Evolutionary conservation across 352 stramenopile species (phyloP).

Genomic region (Phytopythium cucurbitacearum): DNA sequence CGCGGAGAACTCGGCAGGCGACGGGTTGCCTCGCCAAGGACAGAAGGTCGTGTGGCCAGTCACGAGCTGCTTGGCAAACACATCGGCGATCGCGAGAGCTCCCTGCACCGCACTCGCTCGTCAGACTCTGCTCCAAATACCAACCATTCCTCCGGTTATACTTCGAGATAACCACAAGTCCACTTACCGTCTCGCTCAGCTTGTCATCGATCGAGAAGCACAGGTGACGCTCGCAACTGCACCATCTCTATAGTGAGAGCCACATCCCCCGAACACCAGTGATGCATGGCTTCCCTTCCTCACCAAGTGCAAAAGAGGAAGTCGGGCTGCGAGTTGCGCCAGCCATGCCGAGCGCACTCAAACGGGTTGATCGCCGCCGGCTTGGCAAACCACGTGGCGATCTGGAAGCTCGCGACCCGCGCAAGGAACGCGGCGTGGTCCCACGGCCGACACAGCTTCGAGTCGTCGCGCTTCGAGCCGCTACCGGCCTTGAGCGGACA

Average conservation of each 20-base stretch:
- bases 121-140: background rate
- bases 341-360: slow-evolving; percentile 47
- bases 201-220: slow-evolving; percentile 49
- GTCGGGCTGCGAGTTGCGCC: slow-evolving; percentile 39
- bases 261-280: background rate
- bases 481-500: background rate
- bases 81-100: slow-evolving; percentile 24
- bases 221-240: slow-evolving; percentile 39
- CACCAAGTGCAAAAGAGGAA: slow-evolving; percentile 42
- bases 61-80: slow-evolving; percentile 37
- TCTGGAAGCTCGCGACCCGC: slow-evolving; percentile 49
- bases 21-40: slow-evolving; percentile 60
- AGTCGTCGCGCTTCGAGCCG: slow-evolving; percentile 11
- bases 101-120: slow-evolving; percentile 10
- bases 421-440: slow-evolving; percentile 40
- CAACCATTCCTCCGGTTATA: background rate
- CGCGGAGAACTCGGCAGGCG: slow-evolving; percentile 42
- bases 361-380: slow-evolving; percentile 37
- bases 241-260: slow-evolving; percentile 8
- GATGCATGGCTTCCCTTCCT: background rate
- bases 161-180: too few relatives aligned
- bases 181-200: slow-evolving; percentile 26
- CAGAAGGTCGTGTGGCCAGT: slow-evolving; percentile 38
- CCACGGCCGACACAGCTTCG: slow-evolving; percentile 36
- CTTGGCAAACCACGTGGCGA: slow-evolving; percentile 64